A percentile compares a stretch with the other conserved stretches of the same genome.
Evolutionary conservation across 2,329 filamentous ascomycete genomes (phyloP).

Genomic region (Phialemonium atrogriseum): DNA sequence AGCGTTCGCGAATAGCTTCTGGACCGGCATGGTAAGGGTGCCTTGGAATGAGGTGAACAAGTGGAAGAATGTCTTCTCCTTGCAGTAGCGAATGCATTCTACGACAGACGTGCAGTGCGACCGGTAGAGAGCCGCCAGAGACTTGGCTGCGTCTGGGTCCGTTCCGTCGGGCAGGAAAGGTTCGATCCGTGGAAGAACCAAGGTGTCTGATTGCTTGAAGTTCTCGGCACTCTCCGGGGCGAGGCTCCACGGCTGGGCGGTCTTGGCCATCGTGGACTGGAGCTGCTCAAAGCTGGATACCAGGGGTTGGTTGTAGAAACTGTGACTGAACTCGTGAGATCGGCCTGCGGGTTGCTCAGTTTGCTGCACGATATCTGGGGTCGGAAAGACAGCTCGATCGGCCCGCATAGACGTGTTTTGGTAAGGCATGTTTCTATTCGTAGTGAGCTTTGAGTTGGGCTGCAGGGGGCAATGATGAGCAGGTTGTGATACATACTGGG

Average conservation of each 20-base stretch:
- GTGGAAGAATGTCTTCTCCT: constrained; percentile 93
- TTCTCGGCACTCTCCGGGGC: constrained; percentile 45
- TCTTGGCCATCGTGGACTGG: constrained; percentile 49
- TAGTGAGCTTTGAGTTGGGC: constrained; percentile 12
- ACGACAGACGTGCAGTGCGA: constrained; percentile 94
- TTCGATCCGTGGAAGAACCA: constrained; percentile 80
- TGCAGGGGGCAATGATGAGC: constrained; percentile 1
- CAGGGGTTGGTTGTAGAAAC: constrained; percentile 53
- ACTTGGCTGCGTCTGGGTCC: constrained; percentile 79
- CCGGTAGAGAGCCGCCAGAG: constrained; percentile 78
- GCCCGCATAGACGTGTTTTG: constrained; percentile 10
- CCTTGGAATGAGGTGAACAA: constrained; percentile 93
- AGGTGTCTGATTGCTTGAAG: constrained; percentile 57
- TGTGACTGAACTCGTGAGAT: constrained; percentile 30
- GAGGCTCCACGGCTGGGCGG: constrained; percentile 52
- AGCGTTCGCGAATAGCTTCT: constrained; percentile 79
- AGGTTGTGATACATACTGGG: constrained; percentile 33
- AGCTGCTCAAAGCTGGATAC: constrained; percentile 50
- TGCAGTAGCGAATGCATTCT: constrained; percentile 92
- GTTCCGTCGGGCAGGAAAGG: constrained; percentile 73
- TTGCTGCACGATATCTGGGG: constrained; percentile 27
- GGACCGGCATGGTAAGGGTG: constrained; percentile 91
- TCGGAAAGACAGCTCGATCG: constrained; percentile 27
- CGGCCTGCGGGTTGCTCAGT: constrained; percentile 17
- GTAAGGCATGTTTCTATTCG: constrained; percentile 22